Evolutionary conservation across 441 rosid genomes (phyloP).

Genomic region (Mallotus repandus): DNA sequence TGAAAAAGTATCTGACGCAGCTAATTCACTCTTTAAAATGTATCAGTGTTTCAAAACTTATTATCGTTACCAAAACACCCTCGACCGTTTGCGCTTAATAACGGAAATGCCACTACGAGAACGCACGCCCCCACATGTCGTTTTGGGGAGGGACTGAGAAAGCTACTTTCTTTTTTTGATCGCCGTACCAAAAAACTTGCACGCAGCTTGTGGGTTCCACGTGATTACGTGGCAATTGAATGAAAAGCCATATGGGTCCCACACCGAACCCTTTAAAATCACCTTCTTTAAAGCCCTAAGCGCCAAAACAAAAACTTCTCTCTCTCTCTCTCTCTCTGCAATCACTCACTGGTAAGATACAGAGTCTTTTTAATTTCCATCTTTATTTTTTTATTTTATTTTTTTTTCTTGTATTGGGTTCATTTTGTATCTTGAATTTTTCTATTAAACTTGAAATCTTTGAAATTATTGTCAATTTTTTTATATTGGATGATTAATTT

Average conservation of each 20-base stretch:
- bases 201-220: background rate
- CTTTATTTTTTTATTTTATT: no score
- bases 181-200: background rate
- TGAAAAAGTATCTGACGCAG: no score
- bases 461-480: no score
- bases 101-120: background rate
- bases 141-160: background rate
- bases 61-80: background rate
- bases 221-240: background rate
- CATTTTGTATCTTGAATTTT: no score
- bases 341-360: constrained; percentile 4
- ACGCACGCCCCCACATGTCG: background rate
- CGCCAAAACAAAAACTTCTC: constrained; percentile 20
- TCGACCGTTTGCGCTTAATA: background rate
- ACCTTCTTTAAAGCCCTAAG: constrained; percentile 8
- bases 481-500: background rate
- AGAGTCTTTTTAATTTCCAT: constrained; percentile 5
- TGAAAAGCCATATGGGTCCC: constrained; percentile 3
- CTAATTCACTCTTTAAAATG: no score
- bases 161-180: background rate
- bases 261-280: constrained; percentile 25
- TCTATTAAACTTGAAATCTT: no score
- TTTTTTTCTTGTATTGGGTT: background rate
- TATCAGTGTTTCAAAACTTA: no score
- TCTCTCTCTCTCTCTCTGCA: background rate